Percentiles rank a stretch among this genome's conserved stretches.
phyloP scores from a whole-genome alignment of 148 eudicot species.

The Silene latifolia region DNA sequence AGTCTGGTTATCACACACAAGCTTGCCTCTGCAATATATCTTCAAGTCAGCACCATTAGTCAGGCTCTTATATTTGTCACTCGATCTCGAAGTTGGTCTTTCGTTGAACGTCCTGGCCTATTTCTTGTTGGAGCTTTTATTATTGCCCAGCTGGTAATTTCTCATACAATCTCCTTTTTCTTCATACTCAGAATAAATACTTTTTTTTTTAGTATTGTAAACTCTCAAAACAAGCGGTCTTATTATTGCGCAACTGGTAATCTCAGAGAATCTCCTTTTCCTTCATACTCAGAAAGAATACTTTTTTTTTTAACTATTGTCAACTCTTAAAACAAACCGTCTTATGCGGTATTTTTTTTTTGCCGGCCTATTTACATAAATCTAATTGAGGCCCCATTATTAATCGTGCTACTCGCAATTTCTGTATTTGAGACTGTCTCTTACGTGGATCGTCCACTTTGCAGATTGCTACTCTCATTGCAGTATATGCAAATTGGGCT shows the following conservation, averaged over 20 bases:
- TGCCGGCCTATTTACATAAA: too few relatives aligned
- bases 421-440: background rate
- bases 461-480: conserved; percentile 93
- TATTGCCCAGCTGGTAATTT: conserved; percentile 78
- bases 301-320: too few relatives aligned
- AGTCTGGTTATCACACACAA: conserved; percentile 34
- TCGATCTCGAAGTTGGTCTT: conserved; percentile 91
- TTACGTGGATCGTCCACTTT: conserved; percentile 2
- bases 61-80: conserved; percentile 98
- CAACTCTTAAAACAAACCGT: too few relatives aligned
- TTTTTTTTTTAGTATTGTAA: background rate
- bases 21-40: conserved; percentile 97
- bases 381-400: background rate
- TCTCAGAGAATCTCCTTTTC: too few relatives aligned
- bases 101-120: conserved; percentile 81
- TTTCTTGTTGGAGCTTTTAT: conserved; percentile 73
- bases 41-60: conserved; percentile 96
- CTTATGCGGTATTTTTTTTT: too few relatives aligned
- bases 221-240: too few relatives aligned
- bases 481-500: conserved; percentile 90
- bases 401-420: background rate
- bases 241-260: too few relatives aligned
- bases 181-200: background rate
- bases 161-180: background rate
- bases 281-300: too few relatives aligned